These are phyloP conservation scores for Exserohilum rostratum DNA, from an alignment of 2,329 filamentous ascomycete genomes.

Conservation along the genomic window DNA sequence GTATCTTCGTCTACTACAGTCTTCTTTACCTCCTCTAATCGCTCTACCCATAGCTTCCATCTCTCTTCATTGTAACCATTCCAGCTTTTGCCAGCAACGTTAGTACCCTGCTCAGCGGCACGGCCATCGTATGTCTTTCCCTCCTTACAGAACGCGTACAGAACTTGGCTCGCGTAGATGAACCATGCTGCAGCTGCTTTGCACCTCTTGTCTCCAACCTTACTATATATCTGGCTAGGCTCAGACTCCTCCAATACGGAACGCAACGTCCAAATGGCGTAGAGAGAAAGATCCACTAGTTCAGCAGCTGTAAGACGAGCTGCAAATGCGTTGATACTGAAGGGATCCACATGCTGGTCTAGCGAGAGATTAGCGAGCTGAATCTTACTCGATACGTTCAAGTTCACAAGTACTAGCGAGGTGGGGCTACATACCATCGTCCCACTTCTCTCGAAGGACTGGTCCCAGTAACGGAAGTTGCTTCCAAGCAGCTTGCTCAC, in stretches of 20 bases:
- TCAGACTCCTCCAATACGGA: neutral
- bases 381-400: neutral
- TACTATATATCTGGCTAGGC: neutral
- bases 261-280: neutral
- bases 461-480: neutral
- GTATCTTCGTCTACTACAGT: neutral
- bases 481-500: neutral
- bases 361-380: neutral
- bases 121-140: neutral
- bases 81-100: neutral
- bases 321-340: neutral
- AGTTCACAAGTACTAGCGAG: neutral
- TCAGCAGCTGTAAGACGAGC: neutral
- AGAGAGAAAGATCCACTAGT: neutral
- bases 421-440: neutral
- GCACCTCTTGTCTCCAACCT: neutral
- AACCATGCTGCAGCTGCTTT: constrained; percentile 2
- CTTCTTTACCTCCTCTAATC: neutral
- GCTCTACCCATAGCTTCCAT: neutral
- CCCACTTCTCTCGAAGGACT: neutral
- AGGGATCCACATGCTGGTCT: neutral
- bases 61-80: neutral
- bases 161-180: neutral
- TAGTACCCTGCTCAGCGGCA: neutral
- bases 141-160: neutral